phyloP scores from a whole-genome alignment of 139 green algal species.

The Haematococcus lacustris region DNA sequence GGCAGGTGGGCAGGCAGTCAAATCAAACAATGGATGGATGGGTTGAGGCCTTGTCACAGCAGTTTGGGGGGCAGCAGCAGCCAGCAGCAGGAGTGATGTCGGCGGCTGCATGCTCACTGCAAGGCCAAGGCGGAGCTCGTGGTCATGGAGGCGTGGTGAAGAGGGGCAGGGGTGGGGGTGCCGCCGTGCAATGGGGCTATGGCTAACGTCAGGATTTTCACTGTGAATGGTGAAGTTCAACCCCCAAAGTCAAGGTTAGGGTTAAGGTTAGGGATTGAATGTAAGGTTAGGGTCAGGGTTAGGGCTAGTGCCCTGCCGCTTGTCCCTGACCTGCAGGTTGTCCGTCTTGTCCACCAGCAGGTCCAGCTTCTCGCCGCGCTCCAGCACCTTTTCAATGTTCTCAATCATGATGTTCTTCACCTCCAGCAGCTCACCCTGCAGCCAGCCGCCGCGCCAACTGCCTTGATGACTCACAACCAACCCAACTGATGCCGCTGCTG shows the following conservation, averaged over 20 bases:
- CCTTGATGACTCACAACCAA: no score
- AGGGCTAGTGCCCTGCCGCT: not conserved
- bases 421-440: constrained; percentile 40
- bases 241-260: not conserved
- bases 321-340: constrained; percentile 5
- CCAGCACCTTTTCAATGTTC: constrained; percentile 68
- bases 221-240: not conserved
- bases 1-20: not conserved
- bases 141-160: no score
- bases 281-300: not conserved
- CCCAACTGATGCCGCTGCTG: no score
- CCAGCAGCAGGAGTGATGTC: not conserved
- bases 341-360: constrained; percentile 53
- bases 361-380: constrained; percentile 43
- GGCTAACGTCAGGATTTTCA: no score
- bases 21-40: not conserved
- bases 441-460: no score
- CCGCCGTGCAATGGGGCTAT: no score
- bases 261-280: not conserved
- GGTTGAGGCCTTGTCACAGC: not conserved
- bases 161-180: no score
- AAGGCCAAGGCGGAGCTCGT: no score
- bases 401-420: constrained; percentile 74
- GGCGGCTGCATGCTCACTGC: not conserved
- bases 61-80: not conserved